These are phyloP conservation scores for Echinosophora koreensis DNA, from an alignment of 306 rosid genomes.

Conservation along the genomic window DNA sequence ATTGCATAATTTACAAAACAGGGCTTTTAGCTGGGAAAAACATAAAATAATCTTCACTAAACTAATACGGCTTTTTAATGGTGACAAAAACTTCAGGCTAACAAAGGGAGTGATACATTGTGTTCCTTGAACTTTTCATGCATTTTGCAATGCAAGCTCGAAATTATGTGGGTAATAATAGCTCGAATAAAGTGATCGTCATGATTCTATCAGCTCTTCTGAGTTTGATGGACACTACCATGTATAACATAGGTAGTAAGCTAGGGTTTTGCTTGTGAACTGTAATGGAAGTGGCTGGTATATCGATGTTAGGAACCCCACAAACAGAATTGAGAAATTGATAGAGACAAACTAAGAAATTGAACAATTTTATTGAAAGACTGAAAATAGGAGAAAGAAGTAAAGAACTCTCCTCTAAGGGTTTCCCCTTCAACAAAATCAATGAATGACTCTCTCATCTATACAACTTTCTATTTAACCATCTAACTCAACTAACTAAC, in stretches of 20 bases:
- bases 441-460: no score
- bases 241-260: slow-evolving; percentile 19
- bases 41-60: slow-evolving; percentile 12
- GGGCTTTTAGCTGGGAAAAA: neutral
- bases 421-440: no score
- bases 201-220: neutral
- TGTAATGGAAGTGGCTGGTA: slow-evolving; percentile 21
- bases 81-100: slow-evolving; percentile 12
- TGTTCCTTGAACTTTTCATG: slow-evolving; percentile 28
- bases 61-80: neutral
- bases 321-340: no score
- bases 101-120: neutral
- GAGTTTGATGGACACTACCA: slow-evolving; percentile 3
- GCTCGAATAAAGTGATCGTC: slow-evolving; percentile 24
- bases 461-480: no score
- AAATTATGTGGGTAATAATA: slow-evolving; percentile 23
- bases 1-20: neutral
- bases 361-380: no score
- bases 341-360: no score
- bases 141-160: neutral
- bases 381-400: no score
- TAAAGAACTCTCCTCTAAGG: no score
- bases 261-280: slow-evolving; percentile 22
- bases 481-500: no score
- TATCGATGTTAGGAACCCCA: neutral